Evolutionary conservation across 495 filamentous ascomycete species (phyloP).

Genomic region (Chaetomium tenue): DNA sequence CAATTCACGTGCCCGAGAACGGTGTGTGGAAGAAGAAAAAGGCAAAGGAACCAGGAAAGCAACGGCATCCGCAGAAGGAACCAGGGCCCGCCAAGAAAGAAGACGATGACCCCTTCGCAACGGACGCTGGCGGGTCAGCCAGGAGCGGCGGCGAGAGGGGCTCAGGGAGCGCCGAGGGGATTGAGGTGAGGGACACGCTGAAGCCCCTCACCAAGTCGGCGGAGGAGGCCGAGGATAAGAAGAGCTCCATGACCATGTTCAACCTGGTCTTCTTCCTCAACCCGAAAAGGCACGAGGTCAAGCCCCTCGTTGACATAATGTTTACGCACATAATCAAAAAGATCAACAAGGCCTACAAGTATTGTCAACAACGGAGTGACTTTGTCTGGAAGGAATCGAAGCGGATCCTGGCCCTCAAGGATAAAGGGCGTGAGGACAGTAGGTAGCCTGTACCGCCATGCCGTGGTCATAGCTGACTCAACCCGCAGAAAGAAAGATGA

Average conservation of each 20-base stretch:
- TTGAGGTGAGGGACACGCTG: constrained; percentile 41
- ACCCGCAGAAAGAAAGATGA: constrained; percentile 51
- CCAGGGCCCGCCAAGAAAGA: constrained; percentile 29
- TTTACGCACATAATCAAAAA: constrained; percentile 87
- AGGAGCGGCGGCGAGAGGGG: constrained; percentile 16
- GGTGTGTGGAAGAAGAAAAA: constrained; percentile 85
- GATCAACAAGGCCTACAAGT: constrained; percentile 82
- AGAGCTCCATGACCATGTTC: constrained; percentile 83
- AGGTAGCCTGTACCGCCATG: constrained; percentile 28
- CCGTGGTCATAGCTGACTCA: constrained; percentile 1
- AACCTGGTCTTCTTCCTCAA: constrained; percentile 91
- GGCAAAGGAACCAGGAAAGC: constrained; percentile 37
- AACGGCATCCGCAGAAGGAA: constrained; percentile 21
- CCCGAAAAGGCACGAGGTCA: constrained; percentile 72
- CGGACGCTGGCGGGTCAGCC: constrained; percentile 21
- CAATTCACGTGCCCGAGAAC: constrained; percentile 81
- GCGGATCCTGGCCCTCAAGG: constrained; percentile 70
- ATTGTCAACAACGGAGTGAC: constrained; percentile 79
- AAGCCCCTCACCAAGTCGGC: constrained; percentile 37
- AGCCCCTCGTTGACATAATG: constrained; percentile 70
- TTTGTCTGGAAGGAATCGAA: constrained; percentile 88
- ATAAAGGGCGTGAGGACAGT: constrained; percentile 76
- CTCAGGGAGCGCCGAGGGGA: constrained; percentile 36
- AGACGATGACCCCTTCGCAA: constrained; percentile 28
- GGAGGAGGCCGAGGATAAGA: constrained; percentile 55